A percentile compares a stretch with the other conserved stretches of the same genome.
Evolutionary conservation across 169 alveolate genomes (phyloP).

Genomic region (Perkinsus chesapeaki): DNA sequence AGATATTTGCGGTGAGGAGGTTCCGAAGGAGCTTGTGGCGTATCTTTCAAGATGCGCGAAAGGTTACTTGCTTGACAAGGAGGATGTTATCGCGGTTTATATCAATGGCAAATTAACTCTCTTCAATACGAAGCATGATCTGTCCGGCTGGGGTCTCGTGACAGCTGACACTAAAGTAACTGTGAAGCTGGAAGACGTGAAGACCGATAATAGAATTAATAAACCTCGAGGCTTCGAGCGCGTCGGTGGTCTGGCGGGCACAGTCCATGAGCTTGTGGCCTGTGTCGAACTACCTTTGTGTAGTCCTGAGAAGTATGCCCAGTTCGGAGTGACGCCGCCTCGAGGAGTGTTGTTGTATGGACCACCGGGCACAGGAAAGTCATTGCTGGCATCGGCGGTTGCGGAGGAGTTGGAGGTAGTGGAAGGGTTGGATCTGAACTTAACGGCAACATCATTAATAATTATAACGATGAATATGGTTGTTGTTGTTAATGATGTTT

Average conservation of each 20-base stretch:
- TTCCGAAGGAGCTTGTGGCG: neutral
- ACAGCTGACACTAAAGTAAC: neutral
- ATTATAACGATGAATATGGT: too few relatives aligned
- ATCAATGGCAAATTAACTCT: neutral
- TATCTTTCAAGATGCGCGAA: neutral
- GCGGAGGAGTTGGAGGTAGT: neutral
- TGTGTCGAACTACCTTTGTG: neutral
- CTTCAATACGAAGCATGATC: neutral
- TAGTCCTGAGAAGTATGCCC: neutral
- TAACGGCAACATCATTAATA: too few relatives aligned
- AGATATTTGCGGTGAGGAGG: neutral
- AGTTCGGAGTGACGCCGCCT: neutral
- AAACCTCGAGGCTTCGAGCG: neutral
- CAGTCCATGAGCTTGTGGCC: neutral
- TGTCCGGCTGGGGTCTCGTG: neutral
- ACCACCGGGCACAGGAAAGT: slow-evolving; percentile 57
- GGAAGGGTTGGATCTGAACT: too few relatives aligned
- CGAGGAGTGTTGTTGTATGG: slow-evolving; percentile 51
- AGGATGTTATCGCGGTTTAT: neutral
- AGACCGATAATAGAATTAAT: neutral
- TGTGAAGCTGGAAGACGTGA: neutral
- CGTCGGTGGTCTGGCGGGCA: neutral
- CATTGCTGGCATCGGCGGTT: slow-evolving; percentile 40
- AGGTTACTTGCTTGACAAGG: neutral
- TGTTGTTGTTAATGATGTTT: too few relatives aligned